These are phyloP conservation scores for Albizia julibrissin DNA, from an alignment of 306 rosid species.

Conservation along the genomic window DNA sequence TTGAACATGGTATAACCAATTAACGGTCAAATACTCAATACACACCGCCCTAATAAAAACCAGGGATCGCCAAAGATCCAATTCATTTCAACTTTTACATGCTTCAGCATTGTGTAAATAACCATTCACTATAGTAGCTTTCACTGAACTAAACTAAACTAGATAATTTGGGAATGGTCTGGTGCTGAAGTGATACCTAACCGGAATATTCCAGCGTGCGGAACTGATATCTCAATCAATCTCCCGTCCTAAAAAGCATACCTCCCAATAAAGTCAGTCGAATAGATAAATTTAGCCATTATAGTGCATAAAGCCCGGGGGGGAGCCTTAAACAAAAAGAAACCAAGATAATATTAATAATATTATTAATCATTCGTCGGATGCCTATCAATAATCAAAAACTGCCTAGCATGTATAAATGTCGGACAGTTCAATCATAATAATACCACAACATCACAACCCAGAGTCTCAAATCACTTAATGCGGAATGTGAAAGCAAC, in stretches of 20 bases:
- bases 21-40: background rate
- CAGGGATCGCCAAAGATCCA: background rate
- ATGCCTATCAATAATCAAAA: constrained; percentile 4
- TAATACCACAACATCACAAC: constrained; percentile 19
- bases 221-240: background rate
- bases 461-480: constrained; percentile 30
- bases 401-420: background rate
- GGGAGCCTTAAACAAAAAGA: background rate
- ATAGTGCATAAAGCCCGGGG: too few species aligned
- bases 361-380: background rate
- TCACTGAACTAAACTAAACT: too few species aligned
- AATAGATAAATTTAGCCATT: background rate
- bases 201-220: too few species aligned
- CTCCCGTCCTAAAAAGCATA: background rate
- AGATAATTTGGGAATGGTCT: background rate
- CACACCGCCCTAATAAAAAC: background rate
- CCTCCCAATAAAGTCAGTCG: background rate
- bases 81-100: background rate
- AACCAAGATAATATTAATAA: constrained; percentile 8
- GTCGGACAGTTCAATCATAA: background rate
- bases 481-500: constrained; percentile 15
- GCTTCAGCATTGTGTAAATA: background rate
- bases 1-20: background rate
- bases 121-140: background rate
- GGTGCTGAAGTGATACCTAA: background rate